Conservation (phyloP, 1,284 basidiomycete species). For the Malassezia arunalokei region DNA sequence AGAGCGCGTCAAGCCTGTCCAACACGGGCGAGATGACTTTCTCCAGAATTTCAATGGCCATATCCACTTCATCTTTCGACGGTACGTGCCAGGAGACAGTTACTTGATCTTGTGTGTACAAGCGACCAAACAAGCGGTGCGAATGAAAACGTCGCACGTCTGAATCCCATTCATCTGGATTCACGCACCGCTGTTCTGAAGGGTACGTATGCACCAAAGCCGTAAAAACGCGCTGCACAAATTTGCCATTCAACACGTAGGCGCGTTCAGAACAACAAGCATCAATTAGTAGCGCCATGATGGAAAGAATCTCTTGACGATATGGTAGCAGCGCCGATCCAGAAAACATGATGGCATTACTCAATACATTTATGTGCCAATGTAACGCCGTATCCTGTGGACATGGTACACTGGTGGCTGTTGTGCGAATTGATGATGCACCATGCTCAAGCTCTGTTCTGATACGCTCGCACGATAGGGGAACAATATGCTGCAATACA, state of each 20-base stretch:
- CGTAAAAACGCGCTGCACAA: constrained; percentile 66
- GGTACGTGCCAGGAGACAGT: constrained; percentile 81
- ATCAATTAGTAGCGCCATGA: constrained; percentile 62
- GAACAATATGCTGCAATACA: constrained; percentile 68
- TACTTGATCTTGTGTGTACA: constrained; percentile 68
- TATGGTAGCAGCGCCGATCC: constrained; percentile 54
- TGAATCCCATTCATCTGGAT: constrained; percentile 67
- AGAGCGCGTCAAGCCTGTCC: constrained; percentile 9
- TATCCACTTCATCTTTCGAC: constrained; percentile 61
- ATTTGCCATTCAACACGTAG: constrained; percentile 66
- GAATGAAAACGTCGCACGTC: constrained; percentile 66
- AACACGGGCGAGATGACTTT: constrained; percentile 59
- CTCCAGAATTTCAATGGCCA: constrained; percentile 67
- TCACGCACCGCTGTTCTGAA: constrained; percentile 68
- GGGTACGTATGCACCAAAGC: constrained; percentile 70
- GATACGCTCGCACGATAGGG: constrained; percentile 68
- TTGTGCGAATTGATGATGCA: constrained; percentile 80
- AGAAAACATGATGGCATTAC: constrained; percentile 25
- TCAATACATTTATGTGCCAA: constrained; percentile 57
- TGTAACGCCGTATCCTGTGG: constrained; percentile 83
- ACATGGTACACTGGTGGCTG: constrained; percentile 67
- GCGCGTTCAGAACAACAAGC: constrained; percentile 79
- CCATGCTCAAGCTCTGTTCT: constrained; percentile 76
- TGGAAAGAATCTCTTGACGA: constrained; percentile 57
- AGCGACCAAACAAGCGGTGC: constrained; percentile 68